phyloP scores from a whole-genome alignment of 1,284 basidiomycete genomes.

The Peniophora sp. region DNA sequence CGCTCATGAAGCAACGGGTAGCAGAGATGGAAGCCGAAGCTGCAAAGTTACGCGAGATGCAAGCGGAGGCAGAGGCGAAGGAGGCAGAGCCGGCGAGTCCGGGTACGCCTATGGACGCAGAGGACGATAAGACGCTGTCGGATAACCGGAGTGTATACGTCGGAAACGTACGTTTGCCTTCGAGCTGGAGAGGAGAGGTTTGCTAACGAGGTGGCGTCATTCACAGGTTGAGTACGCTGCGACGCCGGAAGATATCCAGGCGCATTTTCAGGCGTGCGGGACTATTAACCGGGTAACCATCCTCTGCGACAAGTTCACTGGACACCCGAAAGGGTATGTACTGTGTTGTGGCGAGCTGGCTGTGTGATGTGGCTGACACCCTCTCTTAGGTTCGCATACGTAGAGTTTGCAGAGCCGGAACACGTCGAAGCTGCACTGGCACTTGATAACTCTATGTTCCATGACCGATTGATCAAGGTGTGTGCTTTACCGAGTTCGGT shows the following conservation, averaged over 20 bases:
- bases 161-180: conserved; percentile 74
- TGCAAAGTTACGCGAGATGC: conserved; percentile 83
- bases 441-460: conserved; percentile 95
- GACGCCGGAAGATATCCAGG: conserved; percentile 97
- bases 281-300: conserved; percentile 99
- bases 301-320: conserved; percentile 99
- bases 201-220: conserved; percentile 4
- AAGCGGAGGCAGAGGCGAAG: conserved; percentile 76
- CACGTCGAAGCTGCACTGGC: conserved; percentile 89
- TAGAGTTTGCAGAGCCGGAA: conserved; percentile 95
- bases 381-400: conserved; percentile 85
- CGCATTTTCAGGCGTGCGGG: conserved; percentile 95
- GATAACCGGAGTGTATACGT: conserved; percentile 92
- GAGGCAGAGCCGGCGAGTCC: conserved; percentile 26
- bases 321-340: conserved; percentile 94
- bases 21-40: conserved; percentile 93
- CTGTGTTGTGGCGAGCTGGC: conserved; percentile 2
- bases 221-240: conserved; percentile 95
- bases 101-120: conserved; percentile 57
- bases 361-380: not conserved
- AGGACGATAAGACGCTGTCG: conserved; percentile 71
- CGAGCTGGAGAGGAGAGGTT: not conserved
- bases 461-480: conserved; percentile 89
- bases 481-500: conserved; percentile 1
- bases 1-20: conserved; percentile 87